A percentile compares a stretch with the other conserved stretches of the same genome.
Evolutionary conservation across 1,284 basidiomycete species (phyloP).

Genomic region (Blastosporella zonata): DNA sequence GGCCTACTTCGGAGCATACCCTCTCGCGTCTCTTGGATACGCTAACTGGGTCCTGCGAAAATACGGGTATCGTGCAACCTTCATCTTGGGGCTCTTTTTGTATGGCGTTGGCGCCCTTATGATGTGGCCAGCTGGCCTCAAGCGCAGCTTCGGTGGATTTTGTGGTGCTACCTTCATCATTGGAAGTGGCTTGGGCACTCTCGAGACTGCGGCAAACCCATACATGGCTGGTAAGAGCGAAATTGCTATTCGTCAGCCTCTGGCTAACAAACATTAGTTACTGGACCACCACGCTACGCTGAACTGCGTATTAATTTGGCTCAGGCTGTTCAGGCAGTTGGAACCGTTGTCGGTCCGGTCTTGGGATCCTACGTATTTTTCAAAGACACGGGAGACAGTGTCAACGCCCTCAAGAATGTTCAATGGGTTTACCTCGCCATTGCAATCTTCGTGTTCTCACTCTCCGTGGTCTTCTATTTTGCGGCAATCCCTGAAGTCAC

Average conservation of each 20-base stretch:
- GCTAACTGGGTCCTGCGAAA: constrained; percentile 32
- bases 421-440: constrained; percentile 37
- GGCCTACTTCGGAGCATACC: constrained; percentile 77
- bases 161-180: constrained; percentile 37
- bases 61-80: constrained; percentile 32
- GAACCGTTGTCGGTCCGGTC: constrained; percentile 33
- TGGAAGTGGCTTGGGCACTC: constrained; percentile 31
- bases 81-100: constrained; percentile 30
- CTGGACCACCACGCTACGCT: constrained; percentile 32
- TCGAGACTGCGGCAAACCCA: constrained; percentile 35
- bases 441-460: constrained; percentile 32
- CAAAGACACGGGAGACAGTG: constrained; percentile 29
- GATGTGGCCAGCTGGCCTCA: constrained; percentile 36
- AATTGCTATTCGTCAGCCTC: neutral
- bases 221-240: constrained; percentile 30
- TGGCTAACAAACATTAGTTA: constrained; percentile 20
- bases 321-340: constrained; percentile 32
- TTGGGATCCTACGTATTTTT: constrained; percentile 35
- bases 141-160: constrained; percentile 34
- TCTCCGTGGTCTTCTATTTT: constrained; percentile 33
- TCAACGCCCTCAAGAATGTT: constrained; percentile 30
- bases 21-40: constrained; percentile 32
- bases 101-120: constrained; percentile 34
- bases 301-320: constrained; percentile 35
- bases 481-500: constrained; percentile 35